phyloP scores from a whole-genome alignment of 495 filamentous ascomycete species.

The Annulohypoxylon moriforme region DNA sequence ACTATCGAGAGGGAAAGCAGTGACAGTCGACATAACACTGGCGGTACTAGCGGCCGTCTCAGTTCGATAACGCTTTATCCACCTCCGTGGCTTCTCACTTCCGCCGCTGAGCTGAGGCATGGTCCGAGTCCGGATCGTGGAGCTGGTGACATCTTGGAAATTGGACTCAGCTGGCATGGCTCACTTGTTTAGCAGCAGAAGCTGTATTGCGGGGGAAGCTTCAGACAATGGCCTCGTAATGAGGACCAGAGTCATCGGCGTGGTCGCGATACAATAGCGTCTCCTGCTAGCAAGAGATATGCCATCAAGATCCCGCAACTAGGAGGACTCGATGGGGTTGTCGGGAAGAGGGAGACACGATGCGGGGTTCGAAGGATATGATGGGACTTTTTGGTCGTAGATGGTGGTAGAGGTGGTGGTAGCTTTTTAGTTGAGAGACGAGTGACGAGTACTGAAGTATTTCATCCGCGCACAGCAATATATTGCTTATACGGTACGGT shows the following conservation, averaged over 20 bases:
- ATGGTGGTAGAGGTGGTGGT: background rate
- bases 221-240: conserved; percentile 61
- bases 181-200: conserved; percentile 47
- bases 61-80: conserved; percentile 80
- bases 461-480: conserved; percentile 34
- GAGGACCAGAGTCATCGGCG: conserved; percentile 66
- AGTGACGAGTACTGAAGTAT: conserved; percentile 21
- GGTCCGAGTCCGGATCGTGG: conserved; percentile 54
- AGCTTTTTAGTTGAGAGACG: background rate
- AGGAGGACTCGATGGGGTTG: conserved; percentile 48
- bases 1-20: conserved; percentile 83
- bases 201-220: conserved; percentile 51
- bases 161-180: conserved; percentile 64
- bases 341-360: conserved; percentile 23
- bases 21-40: conserved; percentile 78
- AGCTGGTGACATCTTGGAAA: conserved; percentile 55
- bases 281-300: conserved; percentile 63
- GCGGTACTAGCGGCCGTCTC: conserved; percentile 79
- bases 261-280: conserved; percentile 65
- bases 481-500: conserved; percentile 18
- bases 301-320: conserved; percentile 67
- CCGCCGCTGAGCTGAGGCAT: conserved; percentile 58
- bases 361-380: conserved; percentile 14
- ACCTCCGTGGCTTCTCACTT: conserved; percentile 65
- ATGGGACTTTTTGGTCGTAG: conserved; percentile 3